Evolutionary conservation across 768 basidiomycete genomes (phyloP).

Genomic region (Harrya chromipes): DNA sequence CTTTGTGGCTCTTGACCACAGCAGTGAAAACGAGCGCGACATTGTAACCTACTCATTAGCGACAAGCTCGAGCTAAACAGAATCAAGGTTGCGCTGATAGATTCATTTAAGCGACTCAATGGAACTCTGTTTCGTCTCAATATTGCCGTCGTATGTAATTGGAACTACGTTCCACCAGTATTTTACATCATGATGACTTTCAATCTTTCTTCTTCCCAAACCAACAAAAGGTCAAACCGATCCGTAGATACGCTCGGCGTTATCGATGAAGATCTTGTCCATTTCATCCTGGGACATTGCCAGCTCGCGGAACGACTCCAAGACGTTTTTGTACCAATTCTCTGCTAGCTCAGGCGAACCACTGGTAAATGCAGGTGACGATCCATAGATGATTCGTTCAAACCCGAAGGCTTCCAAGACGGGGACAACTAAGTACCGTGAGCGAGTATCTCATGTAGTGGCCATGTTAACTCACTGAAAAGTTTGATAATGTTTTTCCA

Average conservation of each 20-base stretch:
- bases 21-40: neutral
- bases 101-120: no score
- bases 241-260: constrained; percentile 44
- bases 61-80: no score
- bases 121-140: no score
- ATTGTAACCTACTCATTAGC: no score
- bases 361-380: constrained; percentile 58
- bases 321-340: constrained; percentile 80
- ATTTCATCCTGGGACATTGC: constrained; percentile 75
- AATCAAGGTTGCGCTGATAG: no score
- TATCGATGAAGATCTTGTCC: constrained; percentile 67
- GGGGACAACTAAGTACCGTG: constrained; percentile 57
- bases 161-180: no score
- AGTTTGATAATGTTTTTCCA: constrained; percentile 72
- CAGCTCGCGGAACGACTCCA: constrained; percentile 75
- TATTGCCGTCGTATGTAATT: no score
- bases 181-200: no score
- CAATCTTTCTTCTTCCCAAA: no score
- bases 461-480: constrained; percentile 58
- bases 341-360: constrained; percentile 48
- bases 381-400: constrained; percentile 79
- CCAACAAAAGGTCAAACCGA: constrained; percentile 7
- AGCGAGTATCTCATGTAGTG: neutral
- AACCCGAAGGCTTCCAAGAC: constrained; percentile 85
- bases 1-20: neutral